These are phyloP conservation scores for Rickenella mellea DNA, from an alignment of 768 basidiomycete species.

Conservation along the genomic window DNA sequence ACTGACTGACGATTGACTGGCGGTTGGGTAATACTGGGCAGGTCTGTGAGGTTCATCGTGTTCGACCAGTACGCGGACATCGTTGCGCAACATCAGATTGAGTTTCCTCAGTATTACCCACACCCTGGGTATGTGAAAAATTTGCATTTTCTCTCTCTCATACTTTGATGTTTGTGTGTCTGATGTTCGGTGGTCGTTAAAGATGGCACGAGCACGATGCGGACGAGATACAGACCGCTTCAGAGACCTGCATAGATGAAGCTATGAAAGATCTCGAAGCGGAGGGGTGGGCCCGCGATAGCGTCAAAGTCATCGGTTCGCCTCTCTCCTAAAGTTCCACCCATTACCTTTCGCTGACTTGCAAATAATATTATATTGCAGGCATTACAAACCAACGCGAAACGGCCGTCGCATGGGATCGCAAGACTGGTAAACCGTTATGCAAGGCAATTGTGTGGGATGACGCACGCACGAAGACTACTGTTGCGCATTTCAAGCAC, in stretches of 20 bases:
- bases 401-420: slow-evolving; percentile 90
- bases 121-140: slow-evolving; percentile 70
- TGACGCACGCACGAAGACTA: slow-evolving; percentile 84
- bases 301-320: slow-evolving; percentile 88
- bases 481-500: slow-evolving; percentile 71
- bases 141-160: neutral
- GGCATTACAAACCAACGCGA: slow-evolving; percentile 98
- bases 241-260: slow-evolving; percentile 65
- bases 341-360: slow-evolving; percentile 10
- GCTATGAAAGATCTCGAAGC: slow-evolving; percentile 63
- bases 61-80: slow-evolving; percentile 85
- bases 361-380: slow-evolving; percentile 18
- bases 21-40: too few relatives aligned
- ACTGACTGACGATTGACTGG: too few relatives aligned
- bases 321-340: slow-evolving; percentile 12
- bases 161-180: neutral
- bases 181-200: slow-evolving; percentile 8
- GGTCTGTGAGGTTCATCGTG: slow-evolving; percentile 85
- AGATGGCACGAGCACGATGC: slow-evolving; percentile 97
- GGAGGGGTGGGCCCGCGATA: slow-evolving; percentile 67
- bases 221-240: slow-evolving; percentile 66
- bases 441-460: slow-evolving; percentile 94
- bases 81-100: slow-evolving; percentile 79
- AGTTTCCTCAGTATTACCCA: slow-evolving; percentile 91
- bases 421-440: slow-evolving; percentile 79